Conservation (phyloP, 345 rosid genomes). For the Luvunga scandens region DNA sequence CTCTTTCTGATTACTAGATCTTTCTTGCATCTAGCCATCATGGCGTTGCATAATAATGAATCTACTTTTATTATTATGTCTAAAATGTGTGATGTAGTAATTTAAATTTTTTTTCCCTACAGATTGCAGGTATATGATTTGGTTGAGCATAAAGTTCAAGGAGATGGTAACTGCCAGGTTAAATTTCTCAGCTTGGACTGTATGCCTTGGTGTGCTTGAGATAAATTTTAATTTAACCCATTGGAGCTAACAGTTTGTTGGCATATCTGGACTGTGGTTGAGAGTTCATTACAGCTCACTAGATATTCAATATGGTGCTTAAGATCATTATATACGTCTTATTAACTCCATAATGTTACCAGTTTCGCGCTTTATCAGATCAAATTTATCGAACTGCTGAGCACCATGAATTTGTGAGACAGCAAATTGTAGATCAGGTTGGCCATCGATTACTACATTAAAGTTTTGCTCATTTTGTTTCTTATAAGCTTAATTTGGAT, state of each 20-base stretch:
- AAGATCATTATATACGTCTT: background rate
- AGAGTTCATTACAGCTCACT: background rate
- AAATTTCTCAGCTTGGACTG: conserved; percentile 8
- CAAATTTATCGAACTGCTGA: conserved; percentile 41
- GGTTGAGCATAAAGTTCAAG: conserved; percentile 64
- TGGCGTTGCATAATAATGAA: background rate
- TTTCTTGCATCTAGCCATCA: background rate
- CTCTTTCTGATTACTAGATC: background rate
- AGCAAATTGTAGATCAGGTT: conserved; percentile 45
- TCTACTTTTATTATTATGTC: background rate
- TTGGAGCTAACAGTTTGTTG: background rate
- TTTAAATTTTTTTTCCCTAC: background rate
- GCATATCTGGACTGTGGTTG: background rate
- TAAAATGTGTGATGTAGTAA: background rate
- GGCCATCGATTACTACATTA: conserved; percentile 8
- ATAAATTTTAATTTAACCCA: background rate
- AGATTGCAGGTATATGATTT: conserved; percentile 65
- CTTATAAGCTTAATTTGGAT: background rate
- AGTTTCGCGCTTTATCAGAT: conserved; percentile 55
- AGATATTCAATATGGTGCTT: background rate
- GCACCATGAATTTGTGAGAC: conserved; percentile 48
- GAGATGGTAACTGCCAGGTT: conserved; percentile 78
- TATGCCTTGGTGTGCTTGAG: background rate
- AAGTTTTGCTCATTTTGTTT: background rate
- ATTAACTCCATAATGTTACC: conserved; percentile 19